Evolutionary conservation across 2,329 filamentous ascomycete genomes (phyloP), one percentile per base, ranked within the genome.

Genomic region (Cercospora sojina): DNA sequence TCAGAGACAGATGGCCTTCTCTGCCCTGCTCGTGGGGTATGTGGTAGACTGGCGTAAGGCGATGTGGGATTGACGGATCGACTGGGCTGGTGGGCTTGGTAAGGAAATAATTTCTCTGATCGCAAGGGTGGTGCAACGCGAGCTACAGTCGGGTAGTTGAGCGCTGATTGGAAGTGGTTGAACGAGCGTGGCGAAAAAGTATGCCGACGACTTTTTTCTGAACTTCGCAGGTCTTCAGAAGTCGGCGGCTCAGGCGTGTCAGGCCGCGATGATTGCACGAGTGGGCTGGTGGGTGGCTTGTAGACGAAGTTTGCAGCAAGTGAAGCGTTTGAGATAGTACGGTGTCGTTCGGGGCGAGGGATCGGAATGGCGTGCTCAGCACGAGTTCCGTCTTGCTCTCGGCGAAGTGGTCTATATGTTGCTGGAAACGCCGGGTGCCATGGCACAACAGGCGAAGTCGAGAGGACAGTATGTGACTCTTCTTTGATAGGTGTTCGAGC

Each of bases 221-320:
- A 78, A 65, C 80, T 83, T 66, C 71, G 74, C 2, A 80, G 80
- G 18, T 71, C 68, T 51, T 77, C 76, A 59, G 77, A 71, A 41
- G 77, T 76, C 20, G 69, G 63, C 10, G 74, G 75, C 59, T 77
- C 75, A 3, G 75, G 75, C 29, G 72, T 76, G 59, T 77, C 71
- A 20, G 76, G 72, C 69, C 75, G 41, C 18, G 74, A 74, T 53
- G 74, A 68, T 66, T 97, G 89, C 0, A 96, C 93, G 10, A 99
- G 83, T 13, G 95, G 95, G 74, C 93, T 98, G 2, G 95, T 98
- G 0, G 95, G 94, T 2, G 91, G 87, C 79, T 94, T 90, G 68
- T 96, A 90, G 32, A 91, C 85, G 77, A 97, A 97, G 72, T 88
- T 93, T 1, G 89, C 90, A 0, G 91, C 90, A 13, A 91, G 83